These are phyloP conservation scores for Cenchrus americanus DNA, from an alignment of 176 grass and related monocot species.

Conservation along the genomic window DNA sequence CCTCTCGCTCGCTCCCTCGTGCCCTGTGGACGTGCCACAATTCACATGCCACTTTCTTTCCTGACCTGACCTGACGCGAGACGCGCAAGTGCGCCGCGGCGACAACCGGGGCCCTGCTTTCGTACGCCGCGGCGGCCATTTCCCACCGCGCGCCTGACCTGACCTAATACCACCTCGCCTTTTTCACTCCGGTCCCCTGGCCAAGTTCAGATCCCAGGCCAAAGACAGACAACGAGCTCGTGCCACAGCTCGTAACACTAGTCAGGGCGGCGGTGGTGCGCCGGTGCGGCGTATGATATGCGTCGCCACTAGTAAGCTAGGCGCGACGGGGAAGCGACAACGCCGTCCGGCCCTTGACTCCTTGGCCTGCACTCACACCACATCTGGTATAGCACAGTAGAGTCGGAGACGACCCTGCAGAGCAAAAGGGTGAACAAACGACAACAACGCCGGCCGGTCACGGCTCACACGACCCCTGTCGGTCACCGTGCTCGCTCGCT, in stretches of 20 bases:
- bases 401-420: too few relatives aligned
- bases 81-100: not conserved
- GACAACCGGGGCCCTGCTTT: not conserved
- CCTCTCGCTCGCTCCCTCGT: not conserved
- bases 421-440: slow-evolving; percentile 1
- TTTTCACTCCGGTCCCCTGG: not conserved
- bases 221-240: not conserved
- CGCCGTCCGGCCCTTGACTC: not conserved
- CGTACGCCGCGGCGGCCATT: not conserved
- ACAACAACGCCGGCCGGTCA: slow-evolving; percentile 52
- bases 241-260: not conserved
- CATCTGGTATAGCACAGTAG: not conserved
- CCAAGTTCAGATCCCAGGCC: not conserved
- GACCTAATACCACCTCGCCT: not conserved
- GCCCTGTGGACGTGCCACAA: not conserved
- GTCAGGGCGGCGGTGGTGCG: too few relatives aligned
- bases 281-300: slow-evolving; percentile 3
- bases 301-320: not conserved
- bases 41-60: too few relatives aligned
- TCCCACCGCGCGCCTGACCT: not conserved
- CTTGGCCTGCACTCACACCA: not conserved
- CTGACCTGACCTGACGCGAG: not conserved
- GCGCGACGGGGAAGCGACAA: slow-evolving; percentile 37
- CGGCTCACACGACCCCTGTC: slow-evolving; percentile 43
- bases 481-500: not conserved